A percentile compares a stretch with the other conserved stretches of the same genome.
Conservation (phyloP, 2,329 filamentous ascomycete species). For the Diaporthe aspalathi region DNA sequence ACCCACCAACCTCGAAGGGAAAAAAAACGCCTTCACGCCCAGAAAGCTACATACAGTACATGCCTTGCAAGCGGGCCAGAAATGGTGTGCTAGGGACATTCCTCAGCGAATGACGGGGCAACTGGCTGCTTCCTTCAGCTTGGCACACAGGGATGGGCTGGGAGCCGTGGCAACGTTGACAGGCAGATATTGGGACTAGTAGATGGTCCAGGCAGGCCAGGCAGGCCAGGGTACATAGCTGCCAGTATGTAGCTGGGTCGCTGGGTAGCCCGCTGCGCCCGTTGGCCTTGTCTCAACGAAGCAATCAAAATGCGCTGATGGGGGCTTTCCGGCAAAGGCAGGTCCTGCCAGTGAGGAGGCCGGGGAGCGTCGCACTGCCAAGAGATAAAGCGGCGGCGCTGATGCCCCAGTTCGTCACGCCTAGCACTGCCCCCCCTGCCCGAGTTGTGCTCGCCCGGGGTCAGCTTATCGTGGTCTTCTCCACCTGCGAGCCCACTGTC, state of each 20-base stretch:
- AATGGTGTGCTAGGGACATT: conserved; percentile 22
- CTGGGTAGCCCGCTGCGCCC: background rate
- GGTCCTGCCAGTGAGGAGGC: conserved; percentile 22
- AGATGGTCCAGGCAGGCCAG: background rate
- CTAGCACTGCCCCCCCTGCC: conserved; percentile 6
- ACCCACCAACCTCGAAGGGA: background rate
- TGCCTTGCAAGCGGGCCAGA: conserved; percentile 4
- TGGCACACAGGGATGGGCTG: conserved; percentile 23
- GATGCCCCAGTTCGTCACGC: conserved; percentile 27
- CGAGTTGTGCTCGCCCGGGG: background rate
- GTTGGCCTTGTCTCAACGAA: conserved; percentile 24
- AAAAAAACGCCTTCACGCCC: background rate
- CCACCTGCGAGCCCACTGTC: conserved; percentile 19
- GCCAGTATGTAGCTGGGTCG: no score
- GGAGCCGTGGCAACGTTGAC: conserved; percentile 14
- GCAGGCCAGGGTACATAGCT: no score
- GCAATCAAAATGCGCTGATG: conserved; percentile 11
- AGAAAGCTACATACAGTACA: conserved; percentile 21
- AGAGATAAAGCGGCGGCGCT: conserved; percentile 27
- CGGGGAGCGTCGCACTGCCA: conserved; percentile 23
- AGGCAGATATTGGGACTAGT: background rate
- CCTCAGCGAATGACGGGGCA: conserved; percentile 18
- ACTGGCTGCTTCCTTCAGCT: conserved; percentile 23
- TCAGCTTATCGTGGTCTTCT: conserved; percentile 28
- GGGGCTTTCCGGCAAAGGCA: conserved; percentile 15